Conservation (phyloP, 192 early-diverging fungal genomes). For the Gamsiella multidivaricata region DNA sequence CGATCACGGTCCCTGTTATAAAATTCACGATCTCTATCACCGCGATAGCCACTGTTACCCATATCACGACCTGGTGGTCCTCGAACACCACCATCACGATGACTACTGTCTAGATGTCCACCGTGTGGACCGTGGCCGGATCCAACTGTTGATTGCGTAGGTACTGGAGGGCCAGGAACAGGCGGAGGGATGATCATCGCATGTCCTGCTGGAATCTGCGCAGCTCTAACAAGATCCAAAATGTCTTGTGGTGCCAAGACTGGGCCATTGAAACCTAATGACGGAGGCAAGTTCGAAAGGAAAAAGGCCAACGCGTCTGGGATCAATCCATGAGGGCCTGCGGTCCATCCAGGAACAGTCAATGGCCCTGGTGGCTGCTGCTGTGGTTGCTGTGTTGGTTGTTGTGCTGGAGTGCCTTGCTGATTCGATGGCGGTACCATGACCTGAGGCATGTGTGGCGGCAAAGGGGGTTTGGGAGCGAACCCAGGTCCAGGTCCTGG, state of each 20-base stretch:
- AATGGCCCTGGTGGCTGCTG: conserved; percentile 17
- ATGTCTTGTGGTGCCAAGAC: conserved; percentile 53
- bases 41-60: conserved; percentile 27
- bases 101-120: conserved; percentile 10
- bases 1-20: conserved; percentile 3
- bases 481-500: conserved; percentile 39
- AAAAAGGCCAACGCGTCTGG: conserved; percentile 61
- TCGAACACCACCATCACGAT: conserved; percentile 30
- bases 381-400: conserved; percentile 1
- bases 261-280: conserved; percentile 58
- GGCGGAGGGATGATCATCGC: conserved; percentile 46
- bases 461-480: conserved; percentile 25
- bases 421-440: conserved; percentile 8
- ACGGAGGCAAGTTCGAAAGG: conserved; percentile 57
- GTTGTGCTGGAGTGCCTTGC: conserved; percentile 1
- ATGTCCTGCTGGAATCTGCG: conserved; percentile 53
- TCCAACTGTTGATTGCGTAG: neutral
- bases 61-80: conserved; percentile 19
- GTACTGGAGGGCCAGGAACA: conserved; percentile 5
- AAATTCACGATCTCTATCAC: conserved; percentile 30
- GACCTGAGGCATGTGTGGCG: conserved; percentile 23
- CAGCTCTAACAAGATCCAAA: conserved; percentile 56
- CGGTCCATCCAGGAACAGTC: conserved; percentile 41
- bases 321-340: conserved; percentile 49
- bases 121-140: conserved; percentile 1